These are phyloP conservation scores for Hamigera avellanea DNA, from an alignment of 495 filamentous ascomycete species.

Conservation along the genomic window DNA sequence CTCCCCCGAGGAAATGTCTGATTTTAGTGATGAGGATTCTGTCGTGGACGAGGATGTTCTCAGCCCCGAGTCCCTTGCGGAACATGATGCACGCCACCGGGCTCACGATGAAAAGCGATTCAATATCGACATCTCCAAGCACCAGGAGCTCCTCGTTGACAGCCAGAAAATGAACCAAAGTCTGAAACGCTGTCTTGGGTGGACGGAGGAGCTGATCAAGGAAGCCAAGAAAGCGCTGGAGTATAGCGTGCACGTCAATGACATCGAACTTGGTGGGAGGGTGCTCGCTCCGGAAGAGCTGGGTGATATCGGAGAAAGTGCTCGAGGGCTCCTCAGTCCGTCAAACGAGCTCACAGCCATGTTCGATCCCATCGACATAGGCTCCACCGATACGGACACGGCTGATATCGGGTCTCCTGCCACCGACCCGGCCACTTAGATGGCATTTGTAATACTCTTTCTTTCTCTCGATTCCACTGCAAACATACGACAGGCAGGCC, in stretches of 20 bases:
- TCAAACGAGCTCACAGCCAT: conserved; percentile 8
- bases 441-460: conserved; percentile 2
- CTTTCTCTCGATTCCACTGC: conserved; percentile 3
- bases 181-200: conserved; percentile 72
- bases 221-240: conserved; percentile 80
- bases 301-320: conserved; percentile 36
- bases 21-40: conserved; percentile 38
- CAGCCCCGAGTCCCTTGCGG: conserved; percentile 23
- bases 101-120: conserved; percentile 63
- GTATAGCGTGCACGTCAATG: conserved; percentile 61
- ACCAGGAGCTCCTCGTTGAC: conserved; percentile 77
- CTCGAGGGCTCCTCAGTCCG: conserved; percentile 25
- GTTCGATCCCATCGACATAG: too few species aligned
- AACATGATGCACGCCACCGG: conserved; percentile 30
- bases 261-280: conserved; percentile 71
- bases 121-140: conserved; percentile 72
- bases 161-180: conserved; percentile 91
- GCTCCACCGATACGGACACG: conserved; percentile 2
- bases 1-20: conserved; percentile 30
- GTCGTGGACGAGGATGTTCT: conserved; percentile 20
- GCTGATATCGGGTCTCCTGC: too few species aligned
- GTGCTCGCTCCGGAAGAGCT: conserved; percentile 61
- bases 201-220: conserved; percentile 80
- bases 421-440: conserved; percentile 1
- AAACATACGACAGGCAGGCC: background rate